A percentile compares a stretch with the other conserved stretches of the same genome.
Conservation (phyloP, 2,329 filamentous ascomycete genomes). For the Ophiocordyceps polyrhachis-furcata region DNA sequence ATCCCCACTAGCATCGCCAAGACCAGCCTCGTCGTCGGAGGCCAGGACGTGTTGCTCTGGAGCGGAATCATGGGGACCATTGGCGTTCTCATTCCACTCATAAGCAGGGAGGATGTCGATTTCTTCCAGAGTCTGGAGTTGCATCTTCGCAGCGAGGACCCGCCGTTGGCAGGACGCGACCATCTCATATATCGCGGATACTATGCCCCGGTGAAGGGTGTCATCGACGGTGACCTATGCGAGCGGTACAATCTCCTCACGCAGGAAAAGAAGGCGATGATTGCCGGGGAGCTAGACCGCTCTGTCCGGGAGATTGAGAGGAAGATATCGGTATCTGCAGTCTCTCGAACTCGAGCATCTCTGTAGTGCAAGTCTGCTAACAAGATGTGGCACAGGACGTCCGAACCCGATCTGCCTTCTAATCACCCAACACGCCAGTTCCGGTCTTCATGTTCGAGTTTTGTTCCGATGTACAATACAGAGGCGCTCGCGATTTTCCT, state of each 20-base stretch:
- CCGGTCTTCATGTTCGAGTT: neutral
- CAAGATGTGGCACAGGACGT: slow-evolving; percentile 23
- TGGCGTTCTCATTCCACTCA: slow-evolving; percentile 81
- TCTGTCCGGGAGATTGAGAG: slow-evolving; percentile 87
- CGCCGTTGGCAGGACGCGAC: slow-evolving; percentile 77
- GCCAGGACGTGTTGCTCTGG: slow-evolving; percentile 84
- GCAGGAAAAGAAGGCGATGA: slow-evolving; percentile 84
- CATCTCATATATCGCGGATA: slow-evolving; percentile 92
- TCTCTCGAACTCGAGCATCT: too few species aligned
- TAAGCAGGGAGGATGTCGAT: slow-evolving; percentile 81
- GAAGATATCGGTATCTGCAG: slow-evolving; percentile 51
- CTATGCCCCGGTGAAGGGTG: slow-evolving; percentile 88
- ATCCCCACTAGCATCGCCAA: slow-evolving; percentile 83
- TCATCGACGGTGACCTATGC: slow-evolving; percentile 92
- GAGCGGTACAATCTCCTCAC: slow-evolving; percentile 74
- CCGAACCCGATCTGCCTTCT: slow-evolving; percentile 40
- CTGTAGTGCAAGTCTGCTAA: slow-evolving; percentile 5
- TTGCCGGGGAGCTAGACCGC: slow-evolving; percentile 81
- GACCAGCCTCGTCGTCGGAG: slow-evolving; percentile 75
- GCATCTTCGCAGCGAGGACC: slow-evolving; percentile 69
- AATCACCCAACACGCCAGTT: slow-evolving; percentile 7
- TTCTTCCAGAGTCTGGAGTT: slow-evolving; percentile 93
- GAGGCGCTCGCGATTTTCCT: neutral
- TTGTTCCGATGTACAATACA: neutral
- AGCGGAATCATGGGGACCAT: slow-evolving; percentile 87